Evolutionary conservation across 2,329 filamentous ascomycete genomes (phyloP), one percentile per base, ranked within the genome.

Genomic region (Fusarium guadeloupense): DNA sequence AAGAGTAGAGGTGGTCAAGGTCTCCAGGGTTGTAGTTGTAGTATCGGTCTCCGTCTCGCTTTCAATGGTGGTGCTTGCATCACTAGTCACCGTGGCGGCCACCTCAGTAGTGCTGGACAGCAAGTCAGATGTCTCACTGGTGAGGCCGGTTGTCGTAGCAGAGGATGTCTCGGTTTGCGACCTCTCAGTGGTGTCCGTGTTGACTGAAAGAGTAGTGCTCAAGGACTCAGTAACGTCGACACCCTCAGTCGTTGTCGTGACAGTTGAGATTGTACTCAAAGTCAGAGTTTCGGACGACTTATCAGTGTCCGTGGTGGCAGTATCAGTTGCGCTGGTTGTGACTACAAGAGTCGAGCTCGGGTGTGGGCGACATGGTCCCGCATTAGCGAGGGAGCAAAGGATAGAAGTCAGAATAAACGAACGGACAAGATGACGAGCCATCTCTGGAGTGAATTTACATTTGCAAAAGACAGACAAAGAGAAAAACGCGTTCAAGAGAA

Each of bases 321-420:
- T 41, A 6, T 6, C 16, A 2, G 37, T 37, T 8, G 28, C 12
- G 8, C 19, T 41, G n/a, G 48, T 56, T 19, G 49, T 35, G 7
- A 33, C 37, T 9, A 35, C n/a, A 3, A 33, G 13, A 13, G 26
- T 34, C 1, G 38, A 53, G 6, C 19, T 59, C 3, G 42, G 48
- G 3, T 41, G 37, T 4, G 54, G 54, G 33, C 47, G 54, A 9
- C 56, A 60, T 33, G 54, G 56, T 28, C 56, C 54, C 6, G 56
- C 56, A 14, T 31, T 13, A 31, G 25, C 54, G 23, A 60, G 23
- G 1, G 56, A 43, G 30, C 42, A 21, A 9, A 60, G 54, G 28
- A 26, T 42, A 17, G 42, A 37, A 30, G 56, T 30, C 23, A 60
- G 6, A 1, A 60, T 17, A 34, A 60, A 43, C 42, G 56, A 59